A percentile compares a stretch with the other conserved stretches of the same genome.
phyloP scores from a whole-genome alignment of 106 monocot genomes.

The Acorus gramineus region DNA sequence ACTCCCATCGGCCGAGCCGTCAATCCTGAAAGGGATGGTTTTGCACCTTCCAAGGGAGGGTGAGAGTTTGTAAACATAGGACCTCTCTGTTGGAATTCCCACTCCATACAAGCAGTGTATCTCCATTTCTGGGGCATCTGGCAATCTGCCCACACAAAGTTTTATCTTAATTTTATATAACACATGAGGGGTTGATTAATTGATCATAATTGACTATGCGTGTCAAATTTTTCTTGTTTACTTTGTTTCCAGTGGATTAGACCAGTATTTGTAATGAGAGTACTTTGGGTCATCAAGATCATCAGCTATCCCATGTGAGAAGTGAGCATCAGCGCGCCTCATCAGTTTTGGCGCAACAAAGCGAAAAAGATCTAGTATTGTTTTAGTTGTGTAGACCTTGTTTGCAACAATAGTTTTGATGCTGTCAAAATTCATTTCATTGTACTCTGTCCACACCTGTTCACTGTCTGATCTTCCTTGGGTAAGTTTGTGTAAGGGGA shows the following conservation, averaged over 20 bases:
- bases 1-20: conserved; percentile 64
- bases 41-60: conserved; percentile 59
- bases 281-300: conserved; percentile 88
- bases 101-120: conserved; percentile 96
- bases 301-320: conserved; percentile 94
- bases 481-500: conserved; percentile 46
- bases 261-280: conserved; percentile 92
- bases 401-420: conserved; percentile 82
- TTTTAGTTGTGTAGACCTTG: conserved; percentile 65
- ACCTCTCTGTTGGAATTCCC: conserved; percentile 90
- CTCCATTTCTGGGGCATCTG: conserved; percentile 96
- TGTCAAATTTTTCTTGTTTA: conserved; percentile 9
- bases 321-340: conserved; percentile 87
- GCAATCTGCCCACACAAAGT: conserved; percentile 33
- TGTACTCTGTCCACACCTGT: conserved; percentile 88
- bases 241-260: conserved; percentile 96
- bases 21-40: conserved; percentile 81
- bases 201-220: background rate
- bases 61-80: conserved; percentile 78
- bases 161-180: too few species aligned
- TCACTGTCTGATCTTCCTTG: conserved; percentile 62
- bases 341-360: conserved; percentile 99
- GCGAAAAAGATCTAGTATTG: conserved; percentile 74
- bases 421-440: conserved; percentile 75
- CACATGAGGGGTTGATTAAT: too few species aligned